Evolutionary conservation across 2,329 filamentous ascomycete species (phyloP), one percentile per base, ranked within the genome.

Genomic region (Ceratocystis lukuohia): DNA sequence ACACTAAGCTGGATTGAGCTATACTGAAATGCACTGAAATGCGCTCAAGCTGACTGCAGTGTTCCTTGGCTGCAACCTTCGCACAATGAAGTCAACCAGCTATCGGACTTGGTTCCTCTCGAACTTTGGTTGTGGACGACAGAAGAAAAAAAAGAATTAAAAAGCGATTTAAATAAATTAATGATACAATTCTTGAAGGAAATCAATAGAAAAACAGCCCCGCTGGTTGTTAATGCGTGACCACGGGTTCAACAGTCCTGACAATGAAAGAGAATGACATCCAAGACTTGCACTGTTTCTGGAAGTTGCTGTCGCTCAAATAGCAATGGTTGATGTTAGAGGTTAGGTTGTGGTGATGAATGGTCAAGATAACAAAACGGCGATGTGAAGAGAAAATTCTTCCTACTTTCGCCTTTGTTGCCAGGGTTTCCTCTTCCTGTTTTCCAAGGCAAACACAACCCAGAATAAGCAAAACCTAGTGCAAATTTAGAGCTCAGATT

Each of bases 361-460:
- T 20, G 48, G 20, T 53, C 25, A 57, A 33, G 53, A 57, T 28
- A 22, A 33, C 30, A 30, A 30, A 57, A 57, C 44, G 61, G 25
- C 17, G 41, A 33, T 20, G 41, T 44, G 12, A 28, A 50, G 33
- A n/a, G 50, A 63, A 63, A 63, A 63, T 50, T 57, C 53, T 57
- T 57, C 22, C 48, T 17, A 33, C 30, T 62, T 22, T 48, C n/a
- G 59, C 17, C 41, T 33, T 57, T 62, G 41, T 62, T 46, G 59
- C 25, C 41, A 50, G 20, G 44, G 61, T 63, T 63, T 50, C 61
- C 44, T 63, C 61, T 48, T 62, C 44, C 61, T 41, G 61, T 25
- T 25, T 56, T 56, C 28, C 53, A 15, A 57, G 53, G 53, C 53
- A 28, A 57, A 33, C 53, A 57, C 37, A 57, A 7, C 25, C 50